These are phyloP conservation scores for Sporothrix dimorphospora DNA, from an alignment of 2,329 filamentous ascomycete species.

Conservation along the genomic window DNA sequence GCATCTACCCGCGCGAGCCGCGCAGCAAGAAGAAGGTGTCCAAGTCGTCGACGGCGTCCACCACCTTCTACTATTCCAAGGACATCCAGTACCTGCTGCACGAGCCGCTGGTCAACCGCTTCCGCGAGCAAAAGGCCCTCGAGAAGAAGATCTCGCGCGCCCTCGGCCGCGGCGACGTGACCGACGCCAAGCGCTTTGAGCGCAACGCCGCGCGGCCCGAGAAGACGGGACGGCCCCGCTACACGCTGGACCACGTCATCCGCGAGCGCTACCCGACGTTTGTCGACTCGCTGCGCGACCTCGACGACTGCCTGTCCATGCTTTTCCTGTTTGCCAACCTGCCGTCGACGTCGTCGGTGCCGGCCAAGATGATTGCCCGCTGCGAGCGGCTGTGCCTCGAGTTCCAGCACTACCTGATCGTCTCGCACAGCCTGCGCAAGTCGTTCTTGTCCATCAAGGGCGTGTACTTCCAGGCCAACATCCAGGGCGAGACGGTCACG, in stretches of 20 bases:
- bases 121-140: conserved; percentile 94
- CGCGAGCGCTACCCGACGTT: conserved; percentile 98
- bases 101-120: conserved; percentile 90
- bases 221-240: conserved; percentile 84
- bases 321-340: conserved; percentile 97
- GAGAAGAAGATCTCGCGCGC: conserved; percentile 97
- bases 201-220: conserved; percentile 83
- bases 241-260: conserved; percentile 94
- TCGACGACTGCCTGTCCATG: conserved; percentile 96
- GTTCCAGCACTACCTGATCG: conserved; percentile 97
- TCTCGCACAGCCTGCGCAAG: conserved; percentile 87
- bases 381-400: conserved; percentile 93
- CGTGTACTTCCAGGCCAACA: conserved; percentile 98
- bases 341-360: conserved; percentile 84
- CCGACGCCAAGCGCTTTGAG: conserved; percentile 86
- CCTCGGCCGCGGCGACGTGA: conserved; percentile 86
- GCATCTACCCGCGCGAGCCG: conserved; percentile 96
- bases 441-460: conserved; percentile 98
- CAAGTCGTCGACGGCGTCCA: conserved; percentile 85
- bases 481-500: conserved; percentile 93
- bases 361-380: conserved; percentile 91
- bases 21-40: conserved; percentile 96
- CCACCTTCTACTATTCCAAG: conserved; percentile 90
- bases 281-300: conserved; percentile 86
- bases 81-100: conserved; percentile 98